Evolutionary conservation across 352 stramenopile genomes (phyloP).

Genomic region (Pythium guiyangense): DNA sequence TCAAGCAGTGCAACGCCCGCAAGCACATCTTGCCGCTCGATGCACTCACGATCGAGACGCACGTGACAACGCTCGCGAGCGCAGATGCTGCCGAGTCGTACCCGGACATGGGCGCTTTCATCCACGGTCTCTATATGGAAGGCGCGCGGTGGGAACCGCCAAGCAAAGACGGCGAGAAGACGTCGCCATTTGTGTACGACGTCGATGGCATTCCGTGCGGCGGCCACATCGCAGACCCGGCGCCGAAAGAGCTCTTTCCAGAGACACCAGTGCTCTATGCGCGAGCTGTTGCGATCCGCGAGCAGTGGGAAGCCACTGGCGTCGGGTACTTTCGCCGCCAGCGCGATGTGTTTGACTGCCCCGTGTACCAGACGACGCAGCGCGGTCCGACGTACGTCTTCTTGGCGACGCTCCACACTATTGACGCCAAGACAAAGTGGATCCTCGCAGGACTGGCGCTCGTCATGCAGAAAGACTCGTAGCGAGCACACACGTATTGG

Average conservation of each 20-base stretch:
- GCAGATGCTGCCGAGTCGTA: constrained; percentile 62
- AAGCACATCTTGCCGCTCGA: constrained; percentile 86
- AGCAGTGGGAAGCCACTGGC: constrained; percentile 90
- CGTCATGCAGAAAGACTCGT: constrained; percentile 88
- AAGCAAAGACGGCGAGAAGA: constrained; percentile 72
- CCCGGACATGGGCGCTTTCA: constrained; percentile 85
- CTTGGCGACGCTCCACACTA: constrained; percentile 92
- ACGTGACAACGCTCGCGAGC: constrained; percentile 79
- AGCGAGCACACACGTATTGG: neutral
- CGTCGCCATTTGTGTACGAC: constrained; percentile 75
- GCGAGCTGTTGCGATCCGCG: constrained; percentile 90
- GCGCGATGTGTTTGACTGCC: constrained; percentile 91
- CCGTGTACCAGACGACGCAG: constrained; percentile 95
- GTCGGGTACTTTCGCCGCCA: constrained; percentile 92
- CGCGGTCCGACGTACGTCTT: constrained; percentile 96
- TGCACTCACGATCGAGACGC: constrained; percentile 93
- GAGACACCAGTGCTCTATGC: constrained; percentile 90
- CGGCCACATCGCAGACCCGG: constrained; percentile 85
- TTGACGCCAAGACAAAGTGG: constrained; percentile 87
- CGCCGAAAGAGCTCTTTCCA: constrained; percentile 92
- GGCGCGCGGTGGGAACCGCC: constrained; percentile 88
- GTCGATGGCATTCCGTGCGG: constrained; percentile 84
- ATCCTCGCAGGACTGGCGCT: constrained; percentile 89
- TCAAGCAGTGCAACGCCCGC: constrained; percentile 86
- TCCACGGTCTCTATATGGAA: constrained; percentile 94